Conservation (phyloP, 1,284 basidiomycete genomes). For the Schizophyllum amplum region DNA sequence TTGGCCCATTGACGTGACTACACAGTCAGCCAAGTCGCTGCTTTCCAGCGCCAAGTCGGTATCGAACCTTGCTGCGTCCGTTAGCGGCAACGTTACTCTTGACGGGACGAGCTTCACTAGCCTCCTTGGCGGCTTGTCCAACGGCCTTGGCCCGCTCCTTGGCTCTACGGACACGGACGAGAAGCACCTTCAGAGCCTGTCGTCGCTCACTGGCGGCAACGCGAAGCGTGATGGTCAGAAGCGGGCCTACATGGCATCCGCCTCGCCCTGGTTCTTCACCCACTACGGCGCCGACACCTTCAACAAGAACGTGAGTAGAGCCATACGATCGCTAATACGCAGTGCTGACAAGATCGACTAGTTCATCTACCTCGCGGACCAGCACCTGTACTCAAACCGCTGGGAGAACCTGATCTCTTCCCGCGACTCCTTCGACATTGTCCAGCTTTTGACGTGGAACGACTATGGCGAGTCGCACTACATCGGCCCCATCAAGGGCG, state of each 20-base stretch:
- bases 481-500: conserved; percentile 27
- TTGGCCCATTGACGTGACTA: conserved; percentile 33
- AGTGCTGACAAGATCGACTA: conserved; percentile 22
- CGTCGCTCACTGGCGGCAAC: conserved; percentile 22
- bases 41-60: conserved; percentile 7
- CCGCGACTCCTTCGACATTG: conserved; percentile 44
- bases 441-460: conserved; percentile 50
- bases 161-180: conserved; percentile 41
- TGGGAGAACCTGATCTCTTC: conserved; percentile 54
- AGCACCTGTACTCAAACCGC: conserved; percentile 51
- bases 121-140: conserved; percentile 16
- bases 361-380: conserved; percentile 54
- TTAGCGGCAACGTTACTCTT: conserved; percentile 9
- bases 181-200: conserved; percentile 33
- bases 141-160: conserved; percentile 32
- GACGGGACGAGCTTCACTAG: neutral
- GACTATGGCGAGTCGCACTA: conserved; percentile 55
- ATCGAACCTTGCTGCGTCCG: conserved; percentile 12
- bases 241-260: conserved; percentile 48
- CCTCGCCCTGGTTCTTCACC: conserved; percentile 57
- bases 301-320: conserved; percentile 49
- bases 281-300: conserved; percentile 46
- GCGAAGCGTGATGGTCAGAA: conserved; percentile 34
- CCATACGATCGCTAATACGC: conserved; percentile 1
- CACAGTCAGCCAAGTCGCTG: conserved; percentile 3